Conservation (phyloP, 768 basidiomycete genomes). For the Mycena pura region DNA sequence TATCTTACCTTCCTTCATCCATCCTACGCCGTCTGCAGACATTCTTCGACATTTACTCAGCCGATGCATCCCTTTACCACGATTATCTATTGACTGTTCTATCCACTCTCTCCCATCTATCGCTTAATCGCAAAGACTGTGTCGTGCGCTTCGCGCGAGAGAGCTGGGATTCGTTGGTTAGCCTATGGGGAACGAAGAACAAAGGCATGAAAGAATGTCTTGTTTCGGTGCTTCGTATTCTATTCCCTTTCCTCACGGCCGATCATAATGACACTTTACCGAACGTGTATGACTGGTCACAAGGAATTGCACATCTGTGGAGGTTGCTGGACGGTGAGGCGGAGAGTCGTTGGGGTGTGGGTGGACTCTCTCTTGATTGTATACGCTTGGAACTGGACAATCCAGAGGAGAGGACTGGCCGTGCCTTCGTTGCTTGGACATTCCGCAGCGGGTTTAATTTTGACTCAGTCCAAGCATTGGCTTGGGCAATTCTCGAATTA, state of each 20-base stretch:
- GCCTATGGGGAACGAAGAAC: slow-evolving; percentile 82
- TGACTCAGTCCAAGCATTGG: slow-evolving; percentile 67
- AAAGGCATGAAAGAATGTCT: slow-evolving; percentile 80
- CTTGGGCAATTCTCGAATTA: slow-evolving; percentile 82
- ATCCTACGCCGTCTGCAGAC: slow-evolving; percentile 65
- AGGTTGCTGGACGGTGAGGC: slow-evolving; percentile 65
- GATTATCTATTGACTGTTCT: slow-evolving; percentile 76
- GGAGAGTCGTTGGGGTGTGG: slow-evolving; percentile 68
- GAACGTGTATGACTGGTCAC: slow-evolving; percentile 47
- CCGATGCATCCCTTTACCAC: slow-evolving; percentile 80
- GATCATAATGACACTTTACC: slow-evolving; percentile 36
- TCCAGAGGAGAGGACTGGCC: slow-evolving; percentile 27
- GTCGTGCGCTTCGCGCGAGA: slow-evolving; percentile 65
- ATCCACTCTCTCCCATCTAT: slow-evolving; percentile 73
- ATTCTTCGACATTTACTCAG: slow-evolving; percentile 70
- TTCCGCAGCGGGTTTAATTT: slow-evolving; percentile 82
- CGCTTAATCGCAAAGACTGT: slow-evolving; percentile 71
- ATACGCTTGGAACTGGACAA: slow-evolving; percentile 60
- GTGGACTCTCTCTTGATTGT: slow-evolving; percentile 67
- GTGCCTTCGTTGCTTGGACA: slow-evolving; percentile 66
- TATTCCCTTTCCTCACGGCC: slow-evolving; percentile 75
- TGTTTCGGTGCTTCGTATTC: slow-evolving; percentile 69
- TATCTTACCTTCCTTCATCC: slow-evolving; percentile 49
- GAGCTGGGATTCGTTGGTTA: slow-evolving; percentile 69
- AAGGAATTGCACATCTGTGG: slow-evolving; percentile 61